Base-by-base conservation (phyloP, 352 stramenopile species). In the Globisporangium emineosum region DNA sequence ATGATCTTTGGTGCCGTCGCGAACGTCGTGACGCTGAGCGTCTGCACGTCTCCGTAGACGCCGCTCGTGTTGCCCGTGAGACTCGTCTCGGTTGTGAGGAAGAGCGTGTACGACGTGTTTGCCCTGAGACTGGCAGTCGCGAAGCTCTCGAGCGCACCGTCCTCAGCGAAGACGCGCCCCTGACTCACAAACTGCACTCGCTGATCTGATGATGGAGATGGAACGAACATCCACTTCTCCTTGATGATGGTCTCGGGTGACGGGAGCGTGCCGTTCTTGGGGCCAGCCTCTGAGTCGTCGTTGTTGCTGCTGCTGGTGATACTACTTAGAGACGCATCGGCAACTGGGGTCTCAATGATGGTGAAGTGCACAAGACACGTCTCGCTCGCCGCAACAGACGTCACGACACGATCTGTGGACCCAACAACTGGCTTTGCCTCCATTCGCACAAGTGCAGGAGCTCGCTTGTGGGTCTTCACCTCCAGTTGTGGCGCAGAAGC, bases 1-100 rank as follows among this genome's bases (percentile, higher is more conserved):
- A 91, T 62, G 49, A 95, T 88, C 43, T 72, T 81, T 0, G 86
- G 84, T 0, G 86, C 83, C 0, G 68, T 21, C 12, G 83, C 78
- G 50, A 89, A 77, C 0, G 83, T 93, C 27, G 70, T 79, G 19
- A 74, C 67, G 42, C 79, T 79, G 1, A 69, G 64, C 0, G 50
- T 32, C 1, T 65, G 59, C 8, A 84, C 54, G 19, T 68, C 49
- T 9, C 79, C 76, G 21, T 83, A 76, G 1, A 94, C 82, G 13
- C 73, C 76, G 57, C 78, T 89, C 9, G 25, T 64, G 37, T 76
- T 79, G 35, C 62, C 74, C 5, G 67, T 57, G 2, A 49, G 62
- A 62, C 70, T 81, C 2, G 66, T 81, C 55, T 91, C 80, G 19
- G 75, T 75, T 23, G 86, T 72, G 23, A 89, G 40, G 19, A 79